Percentiles rank a stretch among this genome's conserved stretches.
phyloP scores from a whole-genome alignment of 257 asterid species.

The Misopates orontium region DNA sequence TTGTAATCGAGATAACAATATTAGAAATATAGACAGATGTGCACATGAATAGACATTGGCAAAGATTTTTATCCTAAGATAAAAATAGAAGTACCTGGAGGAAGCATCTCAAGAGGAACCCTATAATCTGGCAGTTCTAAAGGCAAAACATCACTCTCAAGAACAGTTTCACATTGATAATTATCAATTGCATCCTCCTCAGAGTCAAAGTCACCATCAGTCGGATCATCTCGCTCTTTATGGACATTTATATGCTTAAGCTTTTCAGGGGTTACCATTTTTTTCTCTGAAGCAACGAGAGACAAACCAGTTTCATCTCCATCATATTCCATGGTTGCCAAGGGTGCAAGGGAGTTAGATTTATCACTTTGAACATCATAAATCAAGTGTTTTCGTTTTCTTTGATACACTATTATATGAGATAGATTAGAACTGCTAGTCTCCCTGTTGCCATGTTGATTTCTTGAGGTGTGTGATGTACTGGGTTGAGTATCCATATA shows the following conservation, averaged over 20 bases:
- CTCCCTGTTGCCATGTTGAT: constrained; percentile 24
- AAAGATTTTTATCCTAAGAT: too few relatives aligned
- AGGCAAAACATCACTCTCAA: constrained; percentile 12
- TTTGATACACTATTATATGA: constrained; percentile 19
- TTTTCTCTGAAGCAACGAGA: constrained; percentile 10
- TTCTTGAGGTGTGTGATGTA: constrained; percentile 2
- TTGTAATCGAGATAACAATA: background rate
- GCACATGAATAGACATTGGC: too few relatives aligned
- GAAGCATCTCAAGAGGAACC: constrained; percentile 27
- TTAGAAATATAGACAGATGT: background rate
- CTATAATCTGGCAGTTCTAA: constrained; percentile 10
- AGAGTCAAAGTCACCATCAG: constrained; percentile 8
- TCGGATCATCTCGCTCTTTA: constrained; percentile 4
- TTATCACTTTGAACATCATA: constrained; percentile 26
- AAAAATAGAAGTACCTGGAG: constrained; percentile 28
- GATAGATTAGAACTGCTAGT: constrained; percentile 26
- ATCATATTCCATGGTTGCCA: constrained; percentile 6
- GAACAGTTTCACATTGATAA: constrained; percentile 1
- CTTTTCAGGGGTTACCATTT: constrained; percentile 5
- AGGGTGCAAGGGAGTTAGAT: constrained; percentile 5
- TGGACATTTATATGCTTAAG: background rate
- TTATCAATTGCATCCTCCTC: constrained; percentile 21
- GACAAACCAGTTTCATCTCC: constrained; percentile 10
- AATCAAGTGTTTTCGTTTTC: constrained; percentile 9
- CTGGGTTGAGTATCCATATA: constrained; percentile 20